Conservation (phyloP, 2,329 filamentous ascomycete species). For the Mycosphaerella arachidis region DNA sequence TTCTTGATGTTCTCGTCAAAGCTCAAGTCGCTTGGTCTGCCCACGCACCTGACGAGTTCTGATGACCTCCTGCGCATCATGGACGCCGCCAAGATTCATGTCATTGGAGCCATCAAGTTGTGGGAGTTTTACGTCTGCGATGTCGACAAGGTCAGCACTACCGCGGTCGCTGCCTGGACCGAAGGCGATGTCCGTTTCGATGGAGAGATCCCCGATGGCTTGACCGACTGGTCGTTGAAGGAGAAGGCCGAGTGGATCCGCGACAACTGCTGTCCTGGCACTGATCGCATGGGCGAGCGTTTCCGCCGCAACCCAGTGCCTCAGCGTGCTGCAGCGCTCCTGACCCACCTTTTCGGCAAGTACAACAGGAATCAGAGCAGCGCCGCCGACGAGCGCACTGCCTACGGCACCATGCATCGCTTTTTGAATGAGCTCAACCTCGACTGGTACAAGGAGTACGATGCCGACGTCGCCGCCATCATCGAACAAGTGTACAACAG, state of each 20-base stretch:
- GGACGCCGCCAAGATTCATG: constrained; percentile 75
- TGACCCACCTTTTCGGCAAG: constrained; percentile 64
- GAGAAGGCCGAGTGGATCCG: constrained; percentile 62
- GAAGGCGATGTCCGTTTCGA: constrained; percentile 55
- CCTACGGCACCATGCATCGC: constrained; percentile 50
- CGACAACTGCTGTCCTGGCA: constrained; percentile 64
- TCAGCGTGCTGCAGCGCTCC: constrained; percentile 62
- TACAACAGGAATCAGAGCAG: constrained; percentile 52
- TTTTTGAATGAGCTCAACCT: constrained; percentile 83
- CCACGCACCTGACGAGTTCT: constrained; percentile 64
- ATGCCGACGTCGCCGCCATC: constrained; percentile 74
- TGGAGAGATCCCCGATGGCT: constrained; percentile 50
- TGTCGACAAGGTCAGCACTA: constrained; percentile 66
- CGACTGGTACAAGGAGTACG: constrained; percentile 86
- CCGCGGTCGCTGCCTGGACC: constrained; percentile 68
- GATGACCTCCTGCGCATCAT: constrained; percentile 78
- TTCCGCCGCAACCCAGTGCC: constrained; percentile 70
- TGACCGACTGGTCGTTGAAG: constrained; percentile 53
- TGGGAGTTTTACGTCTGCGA: constrained; percentile 94
- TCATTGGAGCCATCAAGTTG: constrained; percentile 70
- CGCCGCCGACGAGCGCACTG: constrained; percentile 50
- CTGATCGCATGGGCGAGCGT: constrained; percentile 72
- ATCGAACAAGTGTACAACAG: constrained; percentile 89
- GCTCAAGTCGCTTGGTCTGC: constrained; percentile 65
- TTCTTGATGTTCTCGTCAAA: constrained; percentile 62